Evolutionary conservation across 2,329 filamentous ascomycete species (phyloP), one percentile per base, ranked within the genome.

Genomic region (Furcasterigmium furcatum): DNA sequence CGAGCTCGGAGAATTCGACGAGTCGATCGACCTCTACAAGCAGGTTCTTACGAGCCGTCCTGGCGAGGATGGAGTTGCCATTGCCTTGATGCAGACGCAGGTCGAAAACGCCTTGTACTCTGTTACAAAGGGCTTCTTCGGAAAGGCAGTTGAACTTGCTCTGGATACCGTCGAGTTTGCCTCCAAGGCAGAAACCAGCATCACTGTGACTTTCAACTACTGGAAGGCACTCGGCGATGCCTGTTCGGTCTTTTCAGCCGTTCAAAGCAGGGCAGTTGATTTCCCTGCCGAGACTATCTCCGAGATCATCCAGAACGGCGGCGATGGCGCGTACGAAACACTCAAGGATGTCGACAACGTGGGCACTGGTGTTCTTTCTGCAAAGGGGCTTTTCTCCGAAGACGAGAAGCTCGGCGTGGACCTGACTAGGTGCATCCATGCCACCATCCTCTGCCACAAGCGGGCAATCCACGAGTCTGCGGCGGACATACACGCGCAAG

Each of bases 201-300:
- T 85, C 39, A 71, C 79, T 5, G 76, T 85, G 43, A 86, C 88
- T 1, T 96, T 97, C 70, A 99, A 97, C 61, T 79, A 96, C 45
- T 99, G 95, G 94, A 97, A 95, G 64, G 83, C 87, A 6, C 75
- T 96, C 8, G 94, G 86, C 5, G 94, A 97, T 68, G 88, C 91
- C 5, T 95, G 88, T 62, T 84, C 88, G 2, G 68, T 96, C 1
- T 96, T 95, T 58, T 87, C 87, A 1, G 86, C 79, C 58, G 81
- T 95, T 2, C 89, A 92, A 56, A 79, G 80, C 38, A 83, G 82
- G 38, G 66, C 83, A 3, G 61, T 67, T 1, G 74, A 83, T 8
- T 80, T 94, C 30, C 88, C 91, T 0, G 59, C 71, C 0, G 65
- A 76, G 0, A 60, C 76, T 1, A 66, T 94, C 22, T 71, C 73